These are phyloP conservation scores for Deakozyma indianensis DNA, from an alignment of 805 yeast species.

Conservation along the genomic window DNA sequence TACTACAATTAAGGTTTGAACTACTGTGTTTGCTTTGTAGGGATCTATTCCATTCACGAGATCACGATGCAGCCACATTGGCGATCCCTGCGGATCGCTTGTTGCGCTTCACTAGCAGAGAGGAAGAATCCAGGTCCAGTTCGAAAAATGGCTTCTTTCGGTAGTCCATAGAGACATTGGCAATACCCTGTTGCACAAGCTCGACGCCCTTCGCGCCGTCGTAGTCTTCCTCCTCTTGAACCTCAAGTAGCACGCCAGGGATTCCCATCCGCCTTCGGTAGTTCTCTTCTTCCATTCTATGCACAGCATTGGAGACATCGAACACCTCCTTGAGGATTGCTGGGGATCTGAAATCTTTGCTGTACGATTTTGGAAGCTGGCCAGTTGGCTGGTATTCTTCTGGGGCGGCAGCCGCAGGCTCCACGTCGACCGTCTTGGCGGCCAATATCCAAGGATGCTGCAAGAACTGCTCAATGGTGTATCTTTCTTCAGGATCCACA, in stretches of 20 bases:
- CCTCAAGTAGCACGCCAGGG: neutral
- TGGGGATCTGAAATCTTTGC: slow-evolving; percentile 18
- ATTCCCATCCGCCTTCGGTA: neutral
- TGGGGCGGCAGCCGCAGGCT: slow-evolving; percentile 9
- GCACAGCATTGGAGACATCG: slow-evolving; percentile 75
- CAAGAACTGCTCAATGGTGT: slow-evolving; percentile 57
- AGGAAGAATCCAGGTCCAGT: neutral
- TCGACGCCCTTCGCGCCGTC: neutral
- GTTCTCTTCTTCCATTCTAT: slow-evolving; percentile 57
- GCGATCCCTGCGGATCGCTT: neutral
- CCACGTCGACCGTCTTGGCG: slow-evolving; percentile 4
- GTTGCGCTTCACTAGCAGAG: neutral
- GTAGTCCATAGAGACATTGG: neutral
- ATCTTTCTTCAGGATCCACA: slow-evolving; percentile 54
- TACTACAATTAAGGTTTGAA: too few species aligned
- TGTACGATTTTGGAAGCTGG: neutral
- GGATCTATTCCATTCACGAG: too few species aligned
- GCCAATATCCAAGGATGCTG: slow-evolving; percentile 59
- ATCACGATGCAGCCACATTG: too few species aligned
- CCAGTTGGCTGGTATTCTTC: slow-evolving; percentile 9
- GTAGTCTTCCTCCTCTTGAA: slow-evolving; percentile 1
- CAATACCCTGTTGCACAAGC: neutral
- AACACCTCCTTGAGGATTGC: slow-evolving; percentile 78
- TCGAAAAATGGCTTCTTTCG: neutral
- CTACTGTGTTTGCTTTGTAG: too few species aligned